Conservation (phyloP, 208 protist species). For the Entamoeba nuttalli region DNA sequence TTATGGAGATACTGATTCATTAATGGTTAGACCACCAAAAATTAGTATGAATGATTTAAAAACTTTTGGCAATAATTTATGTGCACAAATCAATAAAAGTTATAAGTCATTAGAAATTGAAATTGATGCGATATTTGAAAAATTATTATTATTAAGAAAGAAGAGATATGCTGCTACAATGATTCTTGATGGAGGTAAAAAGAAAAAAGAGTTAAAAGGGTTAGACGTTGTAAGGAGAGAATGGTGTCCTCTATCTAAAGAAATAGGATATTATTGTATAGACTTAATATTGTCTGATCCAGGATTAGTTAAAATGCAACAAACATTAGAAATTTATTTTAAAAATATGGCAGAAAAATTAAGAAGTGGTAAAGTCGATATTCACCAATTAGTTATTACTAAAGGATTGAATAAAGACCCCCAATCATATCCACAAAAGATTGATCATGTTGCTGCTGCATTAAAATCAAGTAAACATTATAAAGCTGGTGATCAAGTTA, state of each 20-base stretch:
- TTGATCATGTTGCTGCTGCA: neutral
- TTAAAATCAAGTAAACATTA: neutral
- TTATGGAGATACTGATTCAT: conserved; percentile 95
- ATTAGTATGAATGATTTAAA: neutral
- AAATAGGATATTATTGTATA: conserved; percentile 36
- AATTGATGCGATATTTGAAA: neutral
- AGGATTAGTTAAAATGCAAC: neutral
- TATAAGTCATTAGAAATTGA: neutral
- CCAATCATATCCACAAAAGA: neutral
- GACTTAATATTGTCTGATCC: neutral
- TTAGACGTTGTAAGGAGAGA: conserved; percentile 96
- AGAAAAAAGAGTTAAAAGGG: conserved; percentile 76
- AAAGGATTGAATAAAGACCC: neutral
- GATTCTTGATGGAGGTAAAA: neutral
- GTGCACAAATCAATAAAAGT: neutral
- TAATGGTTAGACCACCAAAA: conserved; percentile 72
- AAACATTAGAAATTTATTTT: neutral
- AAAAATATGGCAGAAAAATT: neutral
- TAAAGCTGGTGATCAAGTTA: neutral
- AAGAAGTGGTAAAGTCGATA: neutral
- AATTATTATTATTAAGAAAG: conserved; percentile 61
- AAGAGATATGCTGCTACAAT: conserved; percentile 63
- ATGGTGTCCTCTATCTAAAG: conserved; percentile 87
- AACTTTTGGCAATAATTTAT: neutral
- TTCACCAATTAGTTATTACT: neutral